Evolutionary conservation across 495 filamentous ascomycete genomes (phyloP), one percentile per base, ranked within the genome.

Genomic region (Penicillium steckii): DNA sequence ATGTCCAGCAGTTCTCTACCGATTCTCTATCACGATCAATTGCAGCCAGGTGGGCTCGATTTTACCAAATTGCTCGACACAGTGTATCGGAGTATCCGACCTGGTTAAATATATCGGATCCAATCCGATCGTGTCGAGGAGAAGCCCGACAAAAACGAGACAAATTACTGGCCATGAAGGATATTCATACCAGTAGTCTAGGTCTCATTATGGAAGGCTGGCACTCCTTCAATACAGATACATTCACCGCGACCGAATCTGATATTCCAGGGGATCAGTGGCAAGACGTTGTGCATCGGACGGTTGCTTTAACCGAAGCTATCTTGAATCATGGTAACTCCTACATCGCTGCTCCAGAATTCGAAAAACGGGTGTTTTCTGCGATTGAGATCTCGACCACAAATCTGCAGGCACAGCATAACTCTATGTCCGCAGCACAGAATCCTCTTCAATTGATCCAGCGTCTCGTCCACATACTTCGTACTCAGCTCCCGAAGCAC

Each of bases 121-220:
- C 90, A 3, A 76, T 96, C 46, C 81, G 86, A 22, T 62, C 85
- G 5, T 84, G 80, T 44, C 81, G 88, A 24, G 72, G 84, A 12
- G 85, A 96, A 55, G 85, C 88, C 8, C 76, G 82, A 15, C 67
- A 71, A 46, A 96, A 93, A 61, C 84, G 82, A 66, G 71, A 76
- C n/a, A 69, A 67, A 10, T 77, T 98, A 27, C 80, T 78, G 53
- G 75, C 75, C 42, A 74, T 91, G 32, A 81, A 87, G 33, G 82
- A 90, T 61, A 80, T 90, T 65, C 88, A 87, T 49, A 89, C 93
- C n/a, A 88, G 86, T 60, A 89, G 89, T 10, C 72, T 97, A 4
- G 94, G 94, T 3, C 79, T 97, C 9, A 77, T 97, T 3, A 82
- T 96, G 62, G 88, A 90, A 44, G 86, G 93, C 57, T 89, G 87